Percentiles rank a stretch among this genome's conserved stretches.
phyloP scores from a whole-genome alignment of 371 early-diverging fungal species.

The Mucor indicus region DNA sequence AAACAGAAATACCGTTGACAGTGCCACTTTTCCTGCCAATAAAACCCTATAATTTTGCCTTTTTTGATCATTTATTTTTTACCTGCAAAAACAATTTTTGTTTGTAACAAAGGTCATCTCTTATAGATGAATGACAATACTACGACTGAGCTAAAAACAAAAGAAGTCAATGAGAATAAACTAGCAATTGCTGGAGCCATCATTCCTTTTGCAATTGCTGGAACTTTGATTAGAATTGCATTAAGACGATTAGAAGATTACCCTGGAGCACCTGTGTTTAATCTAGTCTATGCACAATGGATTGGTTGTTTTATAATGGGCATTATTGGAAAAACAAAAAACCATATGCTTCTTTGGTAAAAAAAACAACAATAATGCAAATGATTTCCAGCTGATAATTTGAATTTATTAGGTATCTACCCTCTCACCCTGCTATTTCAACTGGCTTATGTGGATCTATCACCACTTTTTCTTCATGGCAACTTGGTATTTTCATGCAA shows the following conservation, averaged over 20 bases:
- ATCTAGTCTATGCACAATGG: conserved; percentile 66
- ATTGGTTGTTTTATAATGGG: conserved; percentile 75
- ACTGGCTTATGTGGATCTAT: conserved; percentile 86
- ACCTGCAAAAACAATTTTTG: too few relatives aligned
- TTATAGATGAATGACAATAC: too few relatives aligned
- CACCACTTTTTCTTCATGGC: conserved; percentile 86
- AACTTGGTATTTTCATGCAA: conserved; percentile 53
- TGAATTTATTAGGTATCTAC: conserved; percentile 30
- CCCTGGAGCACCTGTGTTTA: conserved; percentile 59
- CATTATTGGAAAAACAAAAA: conserved; percentile 25
- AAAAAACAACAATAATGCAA: too few relatives aligned
- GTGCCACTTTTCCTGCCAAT: too few relatives aligned
- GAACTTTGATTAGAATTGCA: conserved; percentile 61
- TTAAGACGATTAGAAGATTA: conserved; percentile 55
- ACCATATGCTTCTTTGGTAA: conserved; percentile 14
- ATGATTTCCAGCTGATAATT: background rate
- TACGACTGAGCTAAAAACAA: background rate
- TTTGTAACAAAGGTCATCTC: too few relatives aligned
- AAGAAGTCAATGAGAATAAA: conserved; percentile 35
- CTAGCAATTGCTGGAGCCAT: conserved; percentile 34
- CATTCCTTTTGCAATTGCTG: conserved; percentile 64
- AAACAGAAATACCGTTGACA: too few relatives aligned
- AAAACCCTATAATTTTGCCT: too few relatives aligned
- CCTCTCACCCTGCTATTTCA: conserved; percentile 60
- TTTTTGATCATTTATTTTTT: too few relatives aligned